phyloP scores from a whole-genome alignment of 768 basidiomycete species.

The Boletus sp. region DNA sequence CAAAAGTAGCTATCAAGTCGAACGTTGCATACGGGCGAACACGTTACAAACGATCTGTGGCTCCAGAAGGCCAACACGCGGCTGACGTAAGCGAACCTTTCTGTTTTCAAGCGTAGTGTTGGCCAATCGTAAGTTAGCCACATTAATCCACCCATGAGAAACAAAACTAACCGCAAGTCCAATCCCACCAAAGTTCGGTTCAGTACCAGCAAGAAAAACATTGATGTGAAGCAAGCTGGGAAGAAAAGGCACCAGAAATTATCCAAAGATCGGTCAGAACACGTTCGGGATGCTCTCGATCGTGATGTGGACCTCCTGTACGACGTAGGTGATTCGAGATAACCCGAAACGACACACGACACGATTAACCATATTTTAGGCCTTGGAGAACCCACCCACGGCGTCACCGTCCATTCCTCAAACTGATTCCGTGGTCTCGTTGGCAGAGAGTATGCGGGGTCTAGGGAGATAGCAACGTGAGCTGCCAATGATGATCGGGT shows the following conservation, averaged over 20 bases:
- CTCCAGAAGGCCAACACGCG: not conserved
- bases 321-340: slow-evolving; percentile 12
- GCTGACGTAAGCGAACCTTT: slow-evolving; percentile 6
- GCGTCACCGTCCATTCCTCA: not conserved
- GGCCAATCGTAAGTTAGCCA: slow-evolving; percentile 1
- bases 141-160: slow-evolving; percentile 4
- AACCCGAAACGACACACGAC: not conserved
- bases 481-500: not conserved
- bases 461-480: slow-evolving; percentile 15
- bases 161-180: not conserved
- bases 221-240: slow-evolving; percentile 9
- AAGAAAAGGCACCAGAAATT: slow-evolving; percentile 23
- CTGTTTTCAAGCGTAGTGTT: no score
- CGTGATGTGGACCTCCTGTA: slow-evolving; percentile 26
- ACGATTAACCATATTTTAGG: slow-evolving; percentile 1
- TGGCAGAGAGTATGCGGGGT: slow-evolving; percentile 20
- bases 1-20: not conserved
- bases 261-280: slow-evolving; percentile 25
- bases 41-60: not conserved
- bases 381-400: slow-evolving; percentile 4
- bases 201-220: slow-evolving; percentile 3
- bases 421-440: slow-evolving; percentile 6
- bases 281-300: slow-evolving; percentile 25
- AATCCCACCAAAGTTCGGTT: slow-evolving; percentile 6
- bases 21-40: not conserved